phyloP scores from a whole-genome alignment of 345 rosid genomes.

The Rhodomyrtus tomentosa region DNA sequence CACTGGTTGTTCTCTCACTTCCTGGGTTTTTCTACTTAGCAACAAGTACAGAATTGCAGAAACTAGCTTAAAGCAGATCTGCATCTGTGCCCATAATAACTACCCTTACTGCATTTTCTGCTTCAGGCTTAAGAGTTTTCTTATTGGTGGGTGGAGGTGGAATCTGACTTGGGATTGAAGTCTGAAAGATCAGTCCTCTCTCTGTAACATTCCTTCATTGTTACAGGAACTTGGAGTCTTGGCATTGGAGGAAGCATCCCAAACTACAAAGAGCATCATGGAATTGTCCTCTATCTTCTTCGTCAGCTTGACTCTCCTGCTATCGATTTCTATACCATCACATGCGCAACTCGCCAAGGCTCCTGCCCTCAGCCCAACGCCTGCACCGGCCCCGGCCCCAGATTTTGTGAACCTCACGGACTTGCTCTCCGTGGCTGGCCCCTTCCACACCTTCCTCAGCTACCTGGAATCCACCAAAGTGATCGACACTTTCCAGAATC shows the following conservation, averaged over 20 bases:
- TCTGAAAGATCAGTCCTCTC: neutral
- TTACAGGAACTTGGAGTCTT: slow-evolving; percentile 24
- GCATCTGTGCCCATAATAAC: neutral
- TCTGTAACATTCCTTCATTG: neutral
- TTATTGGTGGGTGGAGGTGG: neutral
- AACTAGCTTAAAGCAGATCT: neutral
- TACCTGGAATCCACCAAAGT: slow-evolving; percentile 69
- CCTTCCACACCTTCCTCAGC: slow-evolving; percentile 71
- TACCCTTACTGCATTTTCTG: neutral
- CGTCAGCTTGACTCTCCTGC: slow-evolving; percentile 13
- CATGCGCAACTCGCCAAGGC: slow-evolving; percentile 31
- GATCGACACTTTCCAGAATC: slow-evolving; percentile 90
- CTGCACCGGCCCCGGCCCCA: slow-evolving; percentile 78
- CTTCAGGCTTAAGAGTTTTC: neutral
- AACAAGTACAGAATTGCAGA: neutral
- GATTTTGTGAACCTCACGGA: slow-evolving; percentile 64
- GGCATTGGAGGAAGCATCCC: neutral
- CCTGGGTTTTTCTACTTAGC: neutral
- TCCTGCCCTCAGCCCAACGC: slow-evolving; percentile 48
- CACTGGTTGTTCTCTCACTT: neutral
- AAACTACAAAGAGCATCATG: slow-evolving; percentile 10
- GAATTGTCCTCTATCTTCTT: slow-evolving; percentile 21
- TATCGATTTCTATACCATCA: slow-evolving; percentile 19
- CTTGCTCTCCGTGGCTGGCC: slow-evolving; percentile 84
- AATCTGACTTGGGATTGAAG: neutral